Percentiles rank a stretch among this genome's conserved stretches.
Evolutionary conservation across 345 rosid species (phyloP).

Genomic region (Conringia planisiliqua): DNA sequence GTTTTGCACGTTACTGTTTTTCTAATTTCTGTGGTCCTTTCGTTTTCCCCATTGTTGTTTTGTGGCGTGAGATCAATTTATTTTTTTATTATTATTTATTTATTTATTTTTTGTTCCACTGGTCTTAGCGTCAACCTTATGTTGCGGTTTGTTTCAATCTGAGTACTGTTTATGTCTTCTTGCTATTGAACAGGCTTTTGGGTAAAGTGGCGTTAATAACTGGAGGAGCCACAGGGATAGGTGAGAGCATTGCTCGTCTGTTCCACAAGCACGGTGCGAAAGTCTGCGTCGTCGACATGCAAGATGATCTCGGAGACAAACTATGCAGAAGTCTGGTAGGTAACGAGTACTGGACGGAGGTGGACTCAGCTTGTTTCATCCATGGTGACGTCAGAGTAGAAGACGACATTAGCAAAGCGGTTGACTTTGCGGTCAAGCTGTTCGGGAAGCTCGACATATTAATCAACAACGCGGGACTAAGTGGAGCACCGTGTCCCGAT

Average conservation of each 20-base stretch:
- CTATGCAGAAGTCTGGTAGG: slow-evolving; percentile 47
- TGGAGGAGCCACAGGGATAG: slow-evolving; percentile 89
- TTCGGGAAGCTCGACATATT: slow-evolving; percentile 70
- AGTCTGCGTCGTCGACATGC: slow-evolving; percentile 70
- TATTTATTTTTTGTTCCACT: too few species aligned
- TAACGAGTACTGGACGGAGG: slow-evolving; percentile 19
- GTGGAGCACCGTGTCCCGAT: slow-evolving; percentile 64
- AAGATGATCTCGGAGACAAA: slow-evolving; percentile 52
- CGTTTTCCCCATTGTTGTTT: not conserved
- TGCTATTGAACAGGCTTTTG: slow-evolving; percentile 40
- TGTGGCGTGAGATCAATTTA: not conserved
- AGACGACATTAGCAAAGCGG: slow-evolving; percentile 60
- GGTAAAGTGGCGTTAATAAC: slow-evolving; percentile 83
- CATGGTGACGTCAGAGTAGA: slow-evolving; percentile 74
- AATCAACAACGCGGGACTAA: slow-evolving; percentile 77
- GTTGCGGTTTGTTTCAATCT: too few species aligned
- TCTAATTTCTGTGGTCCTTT: slow-evolving; percentile 1
- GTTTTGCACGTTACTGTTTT: slow-evolving; percentile 1
- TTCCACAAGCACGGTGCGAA: slow-evolving; percentile 80
- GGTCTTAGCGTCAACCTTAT: too few species aligned
- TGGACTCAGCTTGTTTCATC: slow-evolving; percentile 36
- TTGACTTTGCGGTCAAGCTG: slow-evolving; percentile 49
- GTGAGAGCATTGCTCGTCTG: slow-evolving; percentile 71
- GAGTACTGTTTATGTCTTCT: too few species aligned
- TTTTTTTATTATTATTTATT: not conserved